Conservation (phyloP, 257 asterid genomes). For the Solanum habrochaites region DNA sequence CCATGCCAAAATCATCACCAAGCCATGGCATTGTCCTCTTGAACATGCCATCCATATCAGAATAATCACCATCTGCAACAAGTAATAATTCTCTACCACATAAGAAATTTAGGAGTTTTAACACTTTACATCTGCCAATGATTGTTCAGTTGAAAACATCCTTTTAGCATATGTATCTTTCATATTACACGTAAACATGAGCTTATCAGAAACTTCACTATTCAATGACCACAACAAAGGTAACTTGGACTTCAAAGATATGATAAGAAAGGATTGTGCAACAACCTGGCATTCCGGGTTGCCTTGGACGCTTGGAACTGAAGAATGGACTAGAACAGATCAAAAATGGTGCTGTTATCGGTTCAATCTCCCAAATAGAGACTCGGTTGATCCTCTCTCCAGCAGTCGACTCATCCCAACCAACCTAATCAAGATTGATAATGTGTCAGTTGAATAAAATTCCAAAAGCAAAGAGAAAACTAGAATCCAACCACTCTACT, state of each 20-base stretch:
- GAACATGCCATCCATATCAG: conserved; percentile 63
- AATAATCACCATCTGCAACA: conserved; percentile 64
- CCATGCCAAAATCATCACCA: conserved; percentile 67
- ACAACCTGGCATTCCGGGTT: conserved; percentile 84
- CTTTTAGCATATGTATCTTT: background rate
- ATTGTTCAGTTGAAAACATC: background rate
- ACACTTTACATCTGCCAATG: background rate
- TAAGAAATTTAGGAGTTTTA: background rate
- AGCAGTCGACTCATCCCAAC: conserved; percentile 94
- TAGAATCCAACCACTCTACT: background rate
- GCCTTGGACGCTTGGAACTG: conserved; percentile 79
- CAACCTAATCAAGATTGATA: conserved; percentile 38
- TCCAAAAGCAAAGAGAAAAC: background rate
- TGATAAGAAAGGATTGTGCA: background rate
- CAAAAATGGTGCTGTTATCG: conserved; percentile 91
- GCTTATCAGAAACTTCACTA: background rate
- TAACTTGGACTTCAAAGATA: background rate
- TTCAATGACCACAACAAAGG: background rate
- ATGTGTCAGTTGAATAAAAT: background rate
- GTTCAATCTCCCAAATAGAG: conserved; percentile 96
- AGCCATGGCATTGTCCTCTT: conserved; percentile 84
- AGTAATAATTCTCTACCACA: background rate
- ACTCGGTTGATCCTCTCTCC: conserved; percentile 89
- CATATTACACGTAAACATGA: background rate
- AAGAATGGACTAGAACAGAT: conserved; percentile 82